phyloP scores from a whole-genome alignment of 2,329 filamentous ascomycete species.

The Fusarium stilboides region DNA sequence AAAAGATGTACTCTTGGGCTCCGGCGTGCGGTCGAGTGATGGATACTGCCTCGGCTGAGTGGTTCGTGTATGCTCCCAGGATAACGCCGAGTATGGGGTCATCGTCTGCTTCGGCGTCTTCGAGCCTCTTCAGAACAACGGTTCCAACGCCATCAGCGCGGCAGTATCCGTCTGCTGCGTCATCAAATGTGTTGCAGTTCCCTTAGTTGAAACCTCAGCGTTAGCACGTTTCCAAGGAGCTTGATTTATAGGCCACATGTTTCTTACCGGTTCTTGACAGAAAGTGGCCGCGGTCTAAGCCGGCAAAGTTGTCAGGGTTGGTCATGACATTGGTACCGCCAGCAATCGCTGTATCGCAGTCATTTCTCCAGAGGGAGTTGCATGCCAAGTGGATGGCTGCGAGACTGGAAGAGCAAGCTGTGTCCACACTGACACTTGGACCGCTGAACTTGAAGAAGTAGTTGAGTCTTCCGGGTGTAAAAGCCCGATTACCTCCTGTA shows the following conservation, averaged over 20 bases:
- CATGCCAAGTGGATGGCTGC: constrained; percentile 79
- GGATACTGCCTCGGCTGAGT: constrained; percentile 38
- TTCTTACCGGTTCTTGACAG: constrained; percentile 51
- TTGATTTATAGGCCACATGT: too few species aligned
- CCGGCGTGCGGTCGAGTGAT: constrained; percentile 74
- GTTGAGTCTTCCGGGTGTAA: constrained; percentile 74
- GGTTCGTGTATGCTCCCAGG: constrained; percentile 42
- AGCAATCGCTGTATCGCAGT: constrained; percentile 86
- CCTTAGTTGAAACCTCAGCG: neutral
- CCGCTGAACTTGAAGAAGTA: constrained; percentile 84
- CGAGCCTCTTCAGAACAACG: constrained; percentile 79
- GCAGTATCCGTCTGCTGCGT: constrained; percentile 86
- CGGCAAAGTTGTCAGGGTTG: constrained; percentile 75
- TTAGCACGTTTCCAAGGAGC: too few species aligned
- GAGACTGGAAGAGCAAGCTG: constrained; percentile 81
- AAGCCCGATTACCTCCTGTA: constrained; percentile 56
- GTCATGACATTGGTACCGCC: constrained; percentile 80
- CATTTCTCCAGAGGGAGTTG: constrained; percentile 76
- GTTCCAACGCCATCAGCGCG: constrained; percentile 83
- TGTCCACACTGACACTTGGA: constrained; percentile 79
- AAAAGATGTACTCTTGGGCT: constrained; percentile 71
- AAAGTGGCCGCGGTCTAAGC: constrained; percentile 75
- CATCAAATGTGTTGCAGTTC: constrained; percentile 75
- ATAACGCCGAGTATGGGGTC: constrained; percentile 46
- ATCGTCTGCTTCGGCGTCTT: constrained; percentile 42